Evolutionary conservation across 2,329 filamentous ascomycete species (phyloP).

Genomic region (Scedosporium boydii): DNA sequence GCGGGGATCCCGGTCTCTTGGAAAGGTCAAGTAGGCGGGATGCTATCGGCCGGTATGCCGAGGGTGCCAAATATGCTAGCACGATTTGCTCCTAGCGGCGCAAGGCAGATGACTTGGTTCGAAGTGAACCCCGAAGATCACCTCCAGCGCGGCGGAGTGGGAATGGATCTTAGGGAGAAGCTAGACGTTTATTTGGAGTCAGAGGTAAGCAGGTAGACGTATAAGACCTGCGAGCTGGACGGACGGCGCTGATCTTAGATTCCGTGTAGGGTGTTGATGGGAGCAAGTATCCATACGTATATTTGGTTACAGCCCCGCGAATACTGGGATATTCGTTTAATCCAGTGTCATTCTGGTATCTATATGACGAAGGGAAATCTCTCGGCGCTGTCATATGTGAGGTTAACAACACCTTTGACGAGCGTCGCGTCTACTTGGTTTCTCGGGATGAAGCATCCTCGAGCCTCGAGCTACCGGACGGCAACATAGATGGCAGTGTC

Average conservation of each 20-base stretch:
- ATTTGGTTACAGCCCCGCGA: slow-evolving; percentile 60
- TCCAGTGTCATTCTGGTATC: slow-evolving; percentile 70
- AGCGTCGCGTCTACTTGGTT: slow-evolving; percentile 58
- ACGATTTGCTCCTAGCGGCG: not conserved
- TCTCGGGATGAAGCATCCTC: slow-evolving; percentile 19
- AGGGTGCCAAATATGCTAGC: not conserved
- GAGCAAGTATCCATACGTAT: slow-evolving; percentile 54
- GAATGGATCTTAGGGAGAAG: slow-evolving; percentile 52
- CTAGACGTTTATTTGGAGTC: slow-evolving; percentile 47
- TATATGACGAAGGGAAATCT: slow-evolving; percentile 50
- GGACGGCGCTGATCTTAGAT: not conserved
- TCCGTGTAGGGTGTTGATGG: slow-evolving; percentile 44
- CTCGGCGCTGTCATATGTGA: slow-evolving; percentile 60
- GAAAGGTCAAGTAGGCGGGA: slow-evolving; percentile 41
- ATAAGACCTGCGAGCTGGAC: not conserved
- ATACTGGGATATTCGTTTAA: slow-evolving; percentile 67
- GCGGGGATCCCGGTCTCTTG: slow-evolving; percentile 60
- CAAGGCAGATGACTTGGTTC: slow-evolving; percentile 1
- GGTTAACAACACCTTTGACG: slow-evolving; percentile 69
- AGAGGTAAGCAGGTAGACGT: slow-evolving; percentile 32
- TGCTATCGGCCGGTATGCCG: slow-evolving; percentile 38
- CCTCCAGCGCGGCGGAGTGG: slow-evolving; percentile 41
- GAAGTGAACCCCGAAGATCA: slow-evolving; percentile 1
- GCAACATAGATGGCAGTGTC: not conserved
- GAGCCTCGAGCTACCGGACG: not conserved